Conservation (phyloP, 768 basidiomycete genomes). For the Xerocomus brunneocitrinus region DNA sequence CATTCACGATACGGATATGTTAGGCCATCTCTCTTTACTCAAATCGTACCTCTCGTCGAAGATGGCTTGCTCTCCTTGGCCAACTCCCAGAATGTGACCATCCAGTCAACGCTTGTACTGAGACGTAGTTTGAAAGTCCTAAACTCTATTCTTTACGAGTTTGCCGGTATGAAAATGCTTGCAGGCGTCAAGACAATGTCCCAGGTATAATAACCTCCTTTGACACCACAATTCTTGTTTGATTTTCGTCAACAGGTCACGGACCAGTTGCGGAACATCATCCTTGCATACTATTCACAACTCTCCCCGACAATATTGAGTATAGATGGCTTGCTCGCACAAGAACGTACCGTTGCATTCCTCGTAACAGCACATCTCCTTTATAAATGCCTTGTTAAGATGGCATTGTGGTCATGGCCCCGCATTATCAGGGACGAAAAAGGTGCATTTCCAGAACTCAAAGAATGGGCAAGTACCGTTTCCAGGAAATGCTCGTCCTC, state of each 20-base stretch:
- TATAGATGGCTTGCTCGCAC: constrained; percentile 33
- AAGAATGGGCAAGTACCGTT: constrained; percentile 47
- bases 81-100: constrained; percentile 37
- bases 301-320: constrained; percentile 35
- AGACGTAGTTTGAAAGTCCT: constrained; percentile 61
- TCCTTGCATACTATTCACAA: constrained; percentile 59
- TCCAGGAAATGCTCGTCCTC: neutral
- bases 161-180: constrained; percentile 65
- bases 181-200: constrained; percentile 63
- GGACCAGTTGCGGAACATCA: constrained; percentile 41
- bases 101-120: constrained; percentile 45
- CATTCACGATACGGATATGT: neutral
- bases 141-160: constrained; percentile 65
- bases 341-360: constrained; percentile 39
- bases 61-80: constrained; percentile 48
- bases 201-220: constrained; percentile 38
- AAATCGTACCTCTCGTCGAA: constrained; percentile 54
- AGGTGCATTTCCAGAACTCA: constrained; percentile 41
- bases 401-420: constrained; percentile 70
- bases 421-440: constrained; percentile 40
- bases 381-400: constrained; percentile 71
- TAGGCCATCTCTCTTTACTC: constrained; percentile 26
- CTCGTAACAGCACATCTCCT: constrained; percentile 60
- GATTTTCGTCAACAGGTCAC: constrained; percentile 16
- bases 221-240: neutral